phyloP scores from a whole-genome alignment of 2,329 filamentous ascomycete genomes.

The Coniochaeta sp. region DNA sequence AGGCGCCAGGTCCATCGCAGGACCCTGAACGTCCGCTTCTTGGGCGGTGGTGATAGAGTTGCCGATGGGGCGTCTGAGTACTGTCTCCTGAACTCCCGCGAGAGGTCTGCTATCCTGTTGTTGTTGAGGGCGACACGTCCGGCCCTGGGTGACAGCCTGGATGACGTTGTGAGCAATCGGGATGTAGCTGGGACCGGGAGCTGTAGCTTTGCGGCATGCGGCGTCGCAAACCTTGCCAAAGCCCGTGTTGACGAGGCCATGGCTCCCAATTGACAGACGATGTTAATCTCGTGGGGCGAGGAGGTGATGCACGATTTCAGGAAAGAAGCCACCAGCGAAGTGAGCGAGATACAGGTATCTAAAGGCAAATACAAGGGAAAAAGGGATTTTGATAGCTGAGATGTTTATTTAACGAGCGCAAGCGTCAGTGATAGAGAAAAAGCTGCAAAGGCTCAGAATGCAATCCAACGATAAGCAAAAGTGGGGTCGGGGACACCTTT shows the following conservation, averaged over 20 bases:
- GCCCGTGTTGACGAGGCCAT: conserved; percentile 27
- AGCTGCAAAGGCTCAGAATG: not conserved
- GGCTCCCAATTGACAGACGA: conserved; percentile 15
- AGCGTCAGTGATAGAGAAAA: not conserved
- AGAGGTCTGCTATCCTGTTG: conserved; percentile 15
- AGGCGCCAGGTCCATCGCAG: conserved; percentile 79
- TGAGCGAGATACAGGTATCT: not conserved
- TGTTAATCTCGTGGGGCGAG: not conserved
- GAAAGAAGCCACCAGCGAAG: not conserved
- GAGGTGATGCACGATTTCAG: not conserved
- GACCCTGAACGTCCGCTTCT: conserved; percentile 56
- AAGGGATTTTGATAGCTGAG: not conserved
- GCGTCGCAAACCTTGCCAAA: conserved; percentile 22
- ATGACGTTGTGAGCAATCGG: conserved; percentile 19
- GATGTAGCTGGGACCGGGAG: conserved; percentile 13
- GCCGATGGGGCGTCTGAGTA: conserved; percentile 17
- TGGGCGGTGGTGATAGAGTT: conserved; percentile 34
- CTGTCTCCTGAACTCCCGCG: conserved; percentile 19
- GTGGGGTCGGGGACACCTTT: not conserved
- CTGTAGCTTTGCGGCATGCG: conserved; percentile 16
- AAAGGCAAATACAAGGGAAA: not conserved
- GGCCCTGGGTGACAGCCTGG: conserved; percentile 13
- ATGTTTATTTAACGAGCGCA: not conserved
- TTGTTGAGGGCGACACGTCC: conserved; percentile 8
- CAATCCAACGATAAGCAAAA: not conserved